A percentile compares a stretch with the other conserved stretches of the same genome.
These are phyloP conservation scores for Miscanthus lutarioriparius DNA, from an alignment of 176 grass and related monocot species.

Conservation along the genomic window DNA sequence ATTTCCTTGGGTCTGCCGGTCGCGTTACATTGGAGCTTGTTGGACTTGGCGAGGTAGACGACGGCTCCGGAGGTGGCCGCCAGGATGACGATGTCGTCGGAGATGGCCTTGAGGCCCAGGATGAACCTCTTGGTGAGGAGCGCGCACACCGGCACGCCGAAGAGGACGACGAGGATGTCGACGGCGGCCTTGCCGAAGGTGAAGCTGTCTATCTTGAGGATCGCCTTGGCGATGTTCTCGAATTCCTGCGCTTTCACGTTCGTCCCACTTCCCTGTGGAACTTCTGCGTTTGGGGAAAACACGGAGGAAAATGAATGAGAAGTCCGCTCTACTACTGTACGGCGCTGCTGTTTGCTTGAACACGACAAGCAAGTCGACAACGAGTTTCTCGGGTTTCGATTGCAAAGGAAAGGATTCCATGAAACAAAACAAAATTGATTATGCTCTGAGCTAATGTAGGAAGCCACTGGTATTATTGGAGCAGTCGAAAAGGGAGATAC, in stretches of 20 bases:
- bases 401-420: neutral
- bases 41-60: slow-evolving; percentile 48
- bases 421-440: too few species aligned
- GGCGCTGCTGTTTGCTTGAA: neutral
- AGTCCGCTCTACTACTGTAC: neutral
- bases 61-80: slow-evolving; percentile 62
- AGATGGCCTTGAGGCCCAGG: slow-evolving; percentile 54
- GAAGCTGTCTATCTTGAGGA: slow-evolving; percentile 48
- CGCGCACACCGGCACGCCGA: slow-evolving; percentile 51
- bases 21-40: slow-evolving; percentile 54
- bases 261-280: too few species aligned
- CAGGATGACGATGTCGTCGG: slow-evolving; percentile 77
- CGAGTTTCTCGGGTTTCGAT: neutral
- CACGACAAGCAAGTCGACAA: too few species aligned
- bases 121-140: slow-evolving; percentile 56
- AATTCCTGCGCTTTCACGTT: neutral
- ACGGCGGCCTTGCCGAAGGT: slow-evolving; percentile 40
- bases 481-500: neutral
- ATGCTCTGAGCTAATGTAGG: neutral
- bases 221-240: neutral
- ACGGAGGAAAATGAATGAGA: neutral
- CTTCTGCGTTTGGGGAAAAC: neutral
- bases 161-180: slow-evolving; percentile 47
- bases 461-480: neutral
- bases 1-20: neutral